A percentile compares a stretch with the other conserved stretches of the same genome.
These are phyloP conservation scores for Acanthamoeba polyphaga DNA, from an alignment of 208 protist genomes.

Conservation along the genomic window DNA sequence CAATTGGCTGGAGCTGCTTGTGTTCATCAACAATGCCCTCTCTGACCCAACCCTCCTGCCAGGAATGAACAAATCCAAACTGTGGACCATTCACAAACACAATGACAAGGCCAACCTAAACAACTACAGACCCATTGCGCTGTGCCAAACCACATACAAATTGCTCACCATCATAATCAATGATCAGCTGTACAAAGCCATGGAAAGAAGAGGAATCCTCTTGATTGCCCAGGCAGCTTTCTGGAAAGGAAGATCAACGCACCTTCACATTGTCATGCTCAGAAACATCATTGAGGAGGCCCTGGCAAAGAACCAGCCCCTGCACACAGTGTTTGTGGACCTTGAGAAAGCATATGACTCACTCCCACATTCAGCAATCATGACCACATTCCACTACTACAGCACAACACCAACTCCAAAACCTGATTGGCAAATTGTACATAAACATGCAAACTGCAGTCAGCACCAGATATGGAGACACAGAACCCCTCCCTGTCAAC, in stretches of 20 bases:
- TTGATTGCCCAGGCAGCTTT: not conserved
- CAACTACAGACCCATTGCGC: not conserved
- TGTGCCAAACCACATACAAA: not conserved
- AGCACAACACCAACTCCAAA: too few relatives aligned
- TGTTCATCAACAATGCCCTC: not conserved
- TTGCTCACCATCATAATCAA: not conserved
- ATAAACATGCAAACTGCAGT: not conserved
- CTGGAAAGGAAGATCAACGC: not conserved
- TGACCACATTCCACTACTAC: not conserved
- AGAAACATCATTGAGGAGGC: not conserved
- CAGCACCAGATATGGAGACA: not conserved
- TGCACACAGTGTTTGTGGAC: not conserved
- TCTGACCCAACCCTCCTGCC: not conserved
- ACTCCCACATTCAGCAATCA: not conserved
- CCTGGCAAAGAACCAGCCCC: not conserved
- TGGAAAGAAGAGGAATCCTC: not conserved
- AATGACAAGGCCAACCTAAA: not conserved
- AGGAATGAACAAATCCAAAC: not conserved
- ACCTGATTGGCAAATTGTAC: not conserved
- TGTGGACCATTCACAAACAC: not conserved
- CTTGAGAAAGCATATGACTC: constrained; percentile 2
- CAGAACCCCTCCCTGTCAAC: not conserved
- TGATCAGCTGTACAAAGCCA: not conserved
- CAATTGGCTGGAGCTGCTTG: not conserved
- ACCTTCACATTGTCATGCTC: not conserved